Evolutionary conservation across 2,329 filamentous ascomycete genomes (phyloP), one percentile per base, ranked within the genome.

Genomic region (Ascochyta clinopodiicola): DNA sequence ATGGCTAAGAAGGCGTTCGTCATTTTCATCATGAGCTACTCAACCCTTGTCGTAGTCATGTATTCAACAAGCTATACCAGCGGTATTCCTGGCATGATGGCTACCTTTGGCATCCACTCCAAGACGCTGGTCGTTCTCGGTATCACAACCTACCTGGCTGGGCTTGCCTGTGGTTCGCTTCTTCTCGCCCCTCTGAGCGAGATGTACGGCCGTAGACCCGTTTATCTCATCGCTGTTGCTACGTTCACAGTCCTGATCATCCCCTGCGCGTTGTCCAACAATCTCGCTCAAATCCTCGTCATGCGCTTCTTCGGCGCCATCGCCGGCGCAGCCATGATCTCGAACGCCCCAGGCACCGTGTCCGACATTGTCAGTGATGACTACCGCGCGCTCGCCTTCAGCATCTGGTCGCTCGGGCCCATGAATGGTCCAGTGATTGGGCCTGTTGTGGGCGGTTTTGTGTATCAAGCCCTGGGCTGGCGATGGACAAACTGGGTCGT

Each of bases 301-400:
- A 80, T 88, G 44, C 83, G 91, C 22, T 93, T 92, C 72, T 85
- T 95, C 60, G 88, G 86, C 27, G 89, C 88, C 7, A 75, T 92
- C 51, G 91, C 88, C 46, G 89, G 91, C 3, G 85, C 90, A 6
- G 91, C 89, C 37, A 89, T 96, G 85, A 87, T 96, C 24, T 86
- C 87, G 12, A 96, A 96, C 70, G 86, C 89, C 1, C 91, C 92
- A 0, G 93, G 92, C 2, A 91, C 88, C 7, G 84, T 96, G 10
- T 87, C 90, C 25, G 93, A 97, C 72, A 88, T 96, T 44, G 87
- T 91, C n/a, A 82, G 84, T 13, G 90, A 94, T 40, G 86, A 96
- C 44, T 86, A 90, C 67, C 86, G 93, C 15, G 91, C 91, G 2
- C 77, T 95, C n/a, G 88, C 88, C 37, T 91, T 96, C 75, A 91